Conservation (phyloP, 2,329 filamentous ascomycete genomes). For the Diaporthe batatas region DNA sequence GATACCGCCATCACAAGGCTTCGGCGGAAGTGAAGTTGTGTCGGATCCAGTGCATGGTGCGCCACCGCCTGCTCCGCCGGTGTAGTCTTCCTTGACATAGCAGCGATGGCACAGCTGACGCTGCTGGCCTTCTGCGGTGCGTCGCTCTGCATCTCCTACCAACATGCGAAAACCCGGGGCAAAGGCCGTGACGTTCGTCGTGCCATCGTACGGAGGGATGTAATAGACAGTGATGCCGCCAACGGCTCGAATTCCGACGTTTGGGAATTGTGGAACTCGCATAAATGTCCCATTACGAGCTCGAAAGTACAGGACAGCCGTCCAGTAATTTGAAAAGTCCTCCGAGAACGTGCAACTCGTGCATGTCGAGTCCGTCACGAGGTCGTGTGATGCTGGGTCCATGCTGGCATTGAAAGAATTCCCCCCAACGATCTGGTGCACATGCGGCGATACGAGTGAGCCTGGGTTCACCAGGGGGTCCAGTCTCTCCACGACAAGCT, state of each 20-base stretch:
- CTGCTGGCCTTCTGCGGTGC: constrained; percentile 42
- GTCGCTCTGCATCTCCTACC: constrained; percentile 52
- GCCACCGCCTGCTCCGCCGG: background rate
- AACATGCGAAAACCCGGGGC: constrained; percentile 58
- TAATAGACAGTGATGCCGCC: constrained; percentile 58
- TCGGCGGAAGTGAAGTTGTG: constrained; percentile 55
- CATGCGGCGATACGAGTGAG: constrained; percentile 62
- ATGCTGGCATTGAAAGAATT: constrained; percentile 58
- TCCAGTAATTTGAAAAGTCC: constrained; percentile 40
- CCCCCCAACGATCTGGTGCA: constrained; percentile 68
- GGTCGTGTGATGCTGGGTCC: constrained; percentile 43
- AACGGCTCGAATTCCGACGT: constrained; percentile 58
- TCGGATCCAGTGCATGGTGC: constrained; percentile 46
- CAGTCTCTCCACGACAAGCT: constrained; percentile 46
- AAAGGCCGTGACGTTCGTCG: constrained; percentile 52
- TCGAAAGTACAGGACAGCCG: constrained; percentile 29
- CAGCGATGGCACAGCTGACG: constrained; percentile 49
- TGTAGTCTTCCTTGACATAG: constrained; percentile 49
- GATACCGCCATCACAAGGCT: constrained; percentile 59
- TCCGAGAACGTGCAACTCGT: constrained; percentile 35
- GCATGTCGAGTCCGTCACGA: constrained; percentile 52
- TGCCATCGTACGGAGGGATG: constrained; percentile 29
- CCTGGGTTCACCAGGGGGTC: constrained; percentile 53
- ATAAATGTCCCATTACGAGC: constrained; percentile 33
- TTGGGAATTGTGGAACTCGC: constrained; percentile 35